Evolutionary conservation across 345 rosid genomes (phyloP).

Genomic region (Trapa incisa): DNA sequence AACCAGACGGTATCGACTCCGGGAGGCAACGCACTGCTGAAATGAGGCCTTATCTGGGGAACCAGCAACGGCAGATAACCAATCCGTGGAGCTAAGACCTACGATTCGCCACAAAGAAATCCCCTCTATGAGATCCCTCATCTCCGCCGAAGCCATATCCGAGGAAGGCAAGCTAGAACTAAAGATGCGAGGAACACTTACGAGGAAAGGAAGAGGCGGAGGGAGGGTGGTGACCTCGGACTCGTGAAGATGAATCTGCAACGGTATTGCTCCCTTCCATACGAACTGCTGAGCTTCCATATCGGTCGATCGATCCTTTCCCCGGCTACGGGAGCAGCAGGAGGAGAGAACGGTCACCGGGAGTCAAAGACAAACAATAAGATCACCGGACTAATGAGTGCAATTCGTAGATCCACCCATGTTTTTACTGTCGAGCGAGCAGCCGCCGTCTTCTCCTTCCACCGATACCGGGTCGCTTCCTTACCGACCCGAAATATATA

Average conservation of each 20-base stretch:
- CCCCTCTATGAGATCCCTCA: background rate
- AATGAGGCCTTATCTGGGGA: slow-evolving; percentile 59
- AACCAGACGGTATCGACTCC: slow-evolving; percentile 83
- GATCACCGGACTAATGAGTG: background rate
- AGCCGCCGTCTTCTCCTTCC: background rate
- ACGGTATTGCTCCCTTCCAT: slow-evolving; percentile 90
- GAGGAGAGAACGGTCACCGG: no score
- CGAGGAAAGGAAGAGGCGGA: slow-evolving; percentile 71
- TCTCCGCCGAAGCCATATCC: background rate
- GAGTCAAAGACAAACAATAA: background rate
- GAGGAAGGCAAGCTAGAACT: background rate
- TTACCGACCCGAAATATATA: no score
- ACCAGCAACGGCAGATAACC: slow-evolving; percentile 74
- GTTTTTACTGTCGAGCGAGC: background rate
- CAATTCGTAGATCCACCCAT: background rate
- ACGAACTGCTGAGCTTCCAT: slow-evolving; percentile 59
- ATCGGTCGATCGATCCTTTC: slow-evolving; percentile 6
- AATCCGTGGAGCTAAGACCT: slow-evolving; percentile 62
- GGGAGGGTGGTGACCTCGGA: slow-evolving; percentile 83
- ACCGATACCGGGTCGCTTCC: background rate
- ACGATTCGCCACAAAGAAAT: background rate
- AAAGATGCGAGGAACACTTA: slow-evolving; percentile 4
- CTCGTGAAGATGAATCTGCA: slow-evolving; percentile 76
- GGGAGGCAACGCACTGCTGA: slow-evolving; percentile 75
- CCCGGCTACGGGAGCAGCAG: no score